Evolutionary conservation across 2,329 filamentous ascomycete genomes (phyloP), one percentile per base, ranked within the genome.

Genomic region (Botrytis pseudocinerea): DNA sequence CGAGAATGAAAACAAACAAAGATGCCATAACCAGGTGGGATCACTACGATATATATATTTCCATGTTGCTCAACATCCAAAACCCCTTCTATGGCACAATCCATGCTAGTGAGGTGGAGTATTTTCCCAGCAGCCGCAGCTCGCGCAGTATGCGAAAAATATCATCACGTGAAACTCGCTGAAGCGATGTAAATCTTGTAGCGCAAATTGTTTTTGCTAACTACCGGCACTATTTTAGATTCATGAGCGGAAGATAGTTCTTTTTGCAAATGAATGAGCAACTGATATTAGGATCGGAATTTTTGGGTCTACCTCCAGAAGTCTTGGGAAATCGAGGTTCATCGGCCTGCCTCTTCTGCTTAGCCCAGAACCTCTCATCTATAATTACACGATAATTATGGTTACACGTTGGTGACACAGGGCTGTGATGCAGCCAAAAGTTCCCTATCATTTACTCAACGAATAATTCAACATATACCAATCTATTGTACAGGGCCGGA

Each of bases 111-210:
- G 35, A 57, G 35, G 65, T 57, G 65, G 48, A 68, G 65, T 68
- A 68, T 42, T 68, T 68, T 68, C 48, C 28, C 35, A 57, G 48
- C 65, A 68, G 48, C 65, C 65, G 65, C 64, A 68, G 32, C 46
- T 68, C 35, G 64, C 64, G 64, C 65, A 42, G 35, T 68, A 42
- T 38, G 65, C 65, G 48, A 68, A 22, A 32, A 42, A 57, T 57
- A 32, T n/a, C 25, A 57, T 68, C 65, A 68, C 65, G 65, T 68
- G 65, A 68, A 57, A 20, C n/a, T 40, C 4, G 25, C n/a, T 38
- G 46, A 57, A 57, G 65, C 65, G 48, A 57, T 25, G 32, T 68
- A 68, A 57, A 40, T 68, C 10, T 40, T 16, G 28, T 22, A 28
- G 25, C 35, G 8, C 48, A 38, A 51, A 51, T 20, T 38, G n/a